Evolutionary conservation across 768 basidiomycete genomes (phyloP), one percentile per base, ranked within the genome.

Genomic region (Pholiota microspora): DNA sequence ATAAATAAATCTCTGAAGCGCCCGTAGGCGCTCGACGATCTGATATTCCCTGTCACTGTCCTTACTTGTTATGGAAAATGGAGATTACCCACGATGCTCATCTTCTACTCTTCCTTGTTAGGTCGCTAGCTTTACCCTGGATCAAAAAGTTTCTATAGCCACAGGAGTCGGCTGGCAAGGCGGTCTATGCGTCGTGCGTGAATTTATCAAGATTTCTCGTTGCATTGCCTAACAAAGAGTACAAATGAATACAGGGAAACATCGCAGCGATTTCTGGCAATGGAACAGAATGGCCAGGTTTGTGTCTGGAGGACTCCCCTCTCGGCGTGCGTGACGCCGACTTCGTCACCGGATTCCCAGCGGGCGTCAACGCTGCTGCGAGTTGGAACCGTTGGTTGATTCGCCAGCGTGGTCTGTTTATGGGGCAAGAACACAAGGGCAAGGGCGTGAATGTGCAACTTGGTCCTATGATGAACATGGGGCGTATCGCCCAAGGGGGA

Each of bases 381-480:
- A 91, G 87, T 29, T 93, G 82, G 71, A 92, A 92, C 61, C 89
- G 88, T 36, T 76, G 77, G 8, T 76, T 96, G 28, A 84, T 96
- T 52, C 88, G 92, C 49, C 70, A 73, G 13, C 85, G 94, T 24
- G 94, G 90, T 2, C 64, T 82, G 3, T 85, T 81, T 36, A 88
- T 97, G 83, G 94, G 93, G 16, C 64, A 77, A 51, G 95, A 98
- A 67, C 88, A 91, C 71, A 77, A 77, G 53, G 84, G 82, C 24
- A 94, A 95, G 65, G 95, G 95, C 21, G 85, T 91, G 44, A 82
- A 97, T 61, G 73, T 95, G 46, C 87, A 85, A 8, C 78, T 95
- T 6, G 82, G 81, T 0, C 80, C 92, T 0, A 90, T 90, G 87
- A 94, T 92, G 84, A 94, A 94, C 66, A 81, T 95, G 75, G 89